Evolutionary conservation across 768 basidiomycete genomes (phyloP), one percentile per base, ranked within the genome.

Genomic region (Mycena metata): DNA sequence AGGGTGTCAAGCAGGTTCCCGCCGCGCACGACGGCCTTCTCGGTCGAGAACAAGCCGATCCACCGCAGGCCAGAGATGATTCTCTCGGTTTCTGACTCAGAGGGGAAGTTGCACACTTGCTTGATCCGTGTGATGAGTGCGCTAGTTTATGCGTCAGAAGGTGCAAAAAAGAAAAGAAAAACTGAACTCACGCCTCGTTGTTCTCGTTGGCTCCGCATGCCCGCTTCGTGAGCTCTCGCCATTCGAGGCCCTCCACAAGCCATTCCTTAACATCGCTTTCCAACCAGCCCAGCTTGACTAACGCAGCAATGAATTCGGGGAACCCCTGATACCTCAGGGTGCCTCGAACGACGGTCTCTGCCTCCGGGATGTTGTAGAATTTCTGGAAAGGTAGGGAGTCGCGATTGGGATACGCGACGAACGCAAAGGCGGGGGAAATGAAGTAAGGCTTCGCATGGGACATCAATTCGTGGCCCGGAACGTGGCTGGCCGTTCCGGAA

Each of bases 401-500:
- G 63, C 98, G 90, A 85, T 99, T 99, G 66, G 98, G 96, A 82
- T 99, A 99, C 35, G 91, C 94, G 71, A 98, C 96, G 74, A 99
- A 97, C 3, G 95, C 96, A 78, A 93, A 98, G 13, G 96, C 96
- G 21, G 97, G 96, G 13, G 93, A 90, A 80, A 99, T 96, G 79
- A 89, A 97, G 88, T 96, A 98, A 3, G 98, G 94, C 77, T 93
- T 90, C 67, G 97, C 98, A 72, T 90, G 84, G 3, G 82, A 83
- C 97, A 99, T 99, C 66, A 99, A 89, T 57, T 96, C 92, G 65
- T 85, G 84, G 65, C 96, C 96, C 9, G 85, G 79, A 49, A 99
- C 85, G 49, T 88, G 83, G 57, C 90, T 83, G 51, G 87, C 82
- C 79, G 94, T 81, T 36, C 90, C 88, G 60, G 86, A 82, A 43